These are phyloP conservation scores for Coniosporium uncinatum DNA, from an alignment of 2,329 filamentous ascomycete species.

Conservation along the genomic window DNA sequence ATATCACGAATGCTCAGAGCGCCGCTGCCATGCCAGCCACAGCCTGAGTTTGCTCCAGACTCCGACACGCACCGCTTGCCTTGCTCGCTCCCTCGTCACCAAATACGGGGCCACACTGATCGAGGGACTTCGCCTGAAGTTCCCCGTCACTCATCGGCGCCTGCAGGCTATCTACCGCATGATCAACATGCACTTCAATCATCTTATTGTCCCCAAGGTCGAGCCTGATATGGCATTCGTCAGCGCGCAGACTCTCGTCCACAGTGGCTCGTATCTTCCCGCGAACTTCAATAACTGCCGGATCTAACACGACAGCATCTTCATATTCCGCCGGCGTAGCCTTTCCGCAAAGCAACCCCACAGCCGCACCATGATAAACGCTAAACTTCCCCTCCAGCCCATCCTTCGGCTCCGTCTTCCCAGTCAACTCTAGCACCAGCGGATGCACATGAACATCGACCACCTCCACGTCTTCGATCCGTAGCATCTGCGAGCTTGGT, in stretches of 20 bases:
- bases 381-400: conserved; percentile 50
- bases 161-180: conserved; percentile 44
- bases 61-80: conserved; percentile 13
- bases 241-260: conserved; percentile 30
- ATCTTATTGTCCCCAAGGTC: conserved; percentile 27
- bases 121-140: conserved; percentile 42
- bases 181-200: conserved; percentile 41
- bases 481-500: conserved; percentile 24
- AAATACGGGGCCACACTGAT: conserved; percentile 37
- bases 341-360: conserved; percentile 44
- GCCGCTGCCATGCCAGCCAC: conserved; percentile 1
- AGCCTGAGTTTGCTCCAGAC: conserved; percentile 8
- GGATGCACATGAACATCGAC: conserved; percentile 42
- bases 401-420: conserved; percentile 41
- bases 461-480: conserved; percentile 36
- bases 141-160: conserved; percentile 39
- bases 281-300: conserved; percentile 33
- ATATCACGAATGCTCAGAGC: no score
- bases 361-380: conserved; percentile 47
- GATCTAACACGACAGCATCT: conserved; percentile 37
- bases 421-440: conserved; percentile 46
- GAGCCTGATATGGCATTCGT: conserved; percentile 34
- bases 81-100: conserved; percentile 25
- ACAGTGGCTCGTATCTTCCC: conserved; percentile 37
- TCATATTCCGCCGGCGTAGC: conserved; percentile 46